A percentile compares a stretch with the other conserved stretches of the same genome.
phyloP scores from a whole-genome alignment of 495 filamentous ascomycete genomes.

The Talaromyces trachyspermus region DNA sequence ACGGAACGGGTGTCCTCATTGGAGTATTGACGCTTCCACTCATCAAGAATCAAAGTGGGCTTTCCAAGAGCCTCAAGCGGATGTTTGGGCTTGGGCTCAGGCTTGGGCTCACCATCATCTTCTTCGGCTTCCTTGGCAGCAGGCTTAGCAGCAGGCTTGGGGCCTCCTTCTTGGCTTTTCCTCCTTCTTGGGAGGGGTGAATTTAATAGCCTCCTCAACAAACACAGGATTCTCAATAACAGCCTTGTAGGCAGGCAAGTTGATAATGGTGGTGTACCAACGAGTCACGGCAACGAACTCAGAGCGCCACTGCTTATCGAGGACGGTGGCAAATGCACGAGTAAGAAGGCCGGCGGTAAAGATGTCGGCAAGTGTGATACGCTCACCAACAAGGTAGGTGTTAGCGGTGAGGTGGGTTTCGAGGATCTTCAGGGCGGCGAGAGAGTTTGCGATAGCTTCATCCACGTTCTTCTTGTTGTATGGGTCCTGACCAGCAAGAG shows the following conservation, averaged over 20 bases:
- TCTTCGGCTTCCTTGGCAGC: constrained; percentile 53
- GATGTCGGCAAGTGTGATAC: constrained; percentile 91
- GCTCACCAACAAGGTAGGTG: constrained; percentile 97
- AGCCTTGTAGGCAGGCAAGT: constrained; percentile 80
- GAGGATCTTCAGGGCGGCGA: constrained; percentile 60
- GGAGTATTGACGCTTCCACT: constrained; percentile 98
- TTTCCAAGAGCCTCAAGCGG: constrained; percentile 80
- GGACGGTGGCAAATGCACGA: constrained; percentile 79
- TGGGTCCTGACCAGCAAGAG: constrained; percentile 68
- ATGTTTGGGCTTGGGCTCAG: constrained; percentile 89
- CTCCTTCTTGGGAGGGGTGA: constrained; percentile 87
- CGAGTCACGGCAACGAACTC: constrained; percentile 77
- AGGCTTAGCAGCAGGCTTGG: constrained; percentile 50
- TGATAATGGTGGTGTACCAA: constrained; percentile 91
- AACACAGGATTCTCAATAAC: constrained; percentile 66
- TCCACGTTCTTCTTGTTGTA: constrained; percentile 99
- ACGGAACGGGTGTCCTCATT: constrained; percentile 80
- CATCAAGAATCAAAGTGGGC: constrained; percentile 77
- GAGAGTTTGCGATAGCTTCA: constrained; percentile 57
- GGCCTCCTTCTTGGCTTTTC: constrained; percentile 55
- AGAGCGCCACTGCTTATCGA: constrained; percentile 79
- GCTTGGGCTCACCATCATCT: constrained; percentile 62
- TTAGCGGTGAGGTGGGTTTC: constrained; percentile 84
- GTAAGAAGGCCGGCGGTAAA: constrained; percentile 70
- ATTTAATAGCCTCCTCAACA: constrained; percentile 79